Conservation (phyloP, 257 asterid species). For the Solanum rostratum region DNA sequence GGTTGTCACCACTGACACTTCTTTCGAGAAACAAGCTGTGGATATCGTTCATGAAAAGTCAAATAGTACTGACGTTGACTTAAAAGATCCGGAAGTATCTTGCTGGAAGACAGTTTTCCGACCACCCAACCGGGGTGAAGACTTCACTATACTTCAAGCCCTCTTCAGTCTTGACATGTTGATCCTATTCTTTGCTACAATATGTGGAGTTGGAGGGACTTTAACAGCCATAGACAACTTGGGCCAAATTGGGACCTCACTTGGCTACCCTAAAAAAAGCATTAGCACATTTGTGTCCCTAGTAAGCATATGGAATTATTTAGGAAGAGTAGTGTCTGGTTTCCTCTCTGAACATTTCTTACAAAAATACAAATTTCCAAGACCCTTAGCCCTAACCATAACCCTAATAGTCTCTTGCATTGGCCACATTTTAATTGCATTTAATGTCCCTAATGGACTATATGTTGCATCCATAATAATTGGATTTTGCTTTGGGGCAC, state of each 20-base stretch:
- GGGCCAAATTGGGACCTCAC: slow-evolving; percentile 54
- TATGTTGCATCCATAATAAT: slow-evolving; percentile 64
- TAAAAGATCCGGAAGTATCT: slow-evolving; percentile 18
- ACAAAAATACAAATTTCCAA: slow-evolving; percentile 47
- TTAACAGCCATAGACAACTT: slow-evolving; percentile 68
- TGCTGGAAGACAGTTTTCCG: slow-evolving; percentile 52
- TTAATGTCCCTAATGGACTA: slow-evolving; percentile 45
- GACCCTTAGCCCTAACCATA: slow-evolving; percentile 45
- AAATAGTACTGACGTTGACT: background rate
- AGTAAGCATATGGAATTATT: slow-evolving; percentile 78
- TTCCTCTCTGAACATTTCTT: slow-evolving; percentile 47
- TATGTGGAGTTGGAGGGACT: slow-evolving; percentile 78
- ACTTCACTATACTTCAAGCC: slow-evolving; percentile 69
- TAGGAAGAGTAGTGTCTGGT: slow-evolving; percentile 64
- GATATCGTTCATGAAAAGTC: background rate
- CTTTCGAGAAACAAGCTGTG: no score
- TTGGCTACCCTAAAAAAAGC: slow-evolving; percentile 50
- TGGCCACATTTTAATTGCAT: slow-evolving; percentile 62
- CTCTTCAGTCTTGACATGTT: slow-evolving; percentile 59
- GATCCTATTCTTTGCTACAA: slow-evolving; percentile 44
- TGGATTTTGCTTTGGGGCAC: slow-evolving; percentile 84
- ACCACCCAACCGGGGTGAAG: slow-evolving; percentile 61
- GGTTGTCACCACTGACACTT: no score
- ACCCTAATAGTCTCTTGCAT: slow-evolving; percentile 34
- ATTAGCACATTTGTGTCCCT: slow-evolving; percentile 69